Evolutionary conservation across 352 stramenopile species (phyloP).

Genomic region (Globisporangium parvum): DNA sequence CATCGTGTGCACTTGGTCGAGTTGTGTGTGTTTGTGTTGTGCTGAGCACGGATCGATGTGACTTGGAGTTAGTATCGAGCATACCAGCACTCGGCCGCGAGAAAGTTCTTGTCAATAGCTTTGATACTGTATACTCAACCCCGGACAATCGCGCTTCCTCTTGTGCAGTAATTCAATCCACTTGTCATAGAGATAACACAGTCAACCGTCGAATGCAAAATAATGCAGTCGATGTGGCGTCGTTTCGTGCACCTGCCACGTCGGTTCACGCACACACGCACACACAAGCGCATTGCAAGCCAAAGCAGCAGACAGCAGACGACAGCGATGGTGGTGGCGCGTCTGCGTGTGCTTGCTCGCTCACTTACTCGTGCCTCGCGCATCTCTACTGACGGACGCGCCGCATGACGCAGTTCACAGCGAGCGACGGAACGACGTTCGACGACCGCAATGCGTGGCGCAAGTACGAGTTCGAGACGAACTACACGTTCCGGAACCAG

Average conservation of each 20-base stretch:
- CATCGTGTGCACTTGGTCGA: no score
- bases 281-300: no score
- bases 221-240: no score
- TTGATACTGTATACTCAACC: no score
- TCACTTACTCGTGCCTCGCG: background rate
- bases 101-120: no score
- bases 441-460: constrained; percentile 75
- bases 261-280: no score
- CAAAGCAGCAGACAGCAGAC: background rate
- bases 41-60: background rate
- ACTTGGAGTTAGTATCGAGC: background rate
- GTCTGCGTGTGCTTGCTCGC: background rate
- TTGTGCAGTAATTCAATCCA: no score
- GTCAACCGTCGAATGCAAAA: no score
- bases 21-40: background rate
- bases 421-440: constrained; percentile 86
- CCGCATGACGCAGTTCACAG: constrained; percentile 40
- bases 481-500: constrained; percentile 90
- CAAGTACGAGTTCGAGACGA: constrained; percentile 89
- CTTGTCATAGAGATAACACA: no score
- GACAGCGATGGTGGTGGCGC: constrained; percentile 1
- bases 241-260: no score
- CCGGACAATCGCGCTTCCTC: no score
- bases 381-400: constrained; percentile 10
- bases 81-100: background rate